phyloP scores from a whole-genome alignment of 805 yeast genomes.

The Metschnikowia henanensis region DNA sequence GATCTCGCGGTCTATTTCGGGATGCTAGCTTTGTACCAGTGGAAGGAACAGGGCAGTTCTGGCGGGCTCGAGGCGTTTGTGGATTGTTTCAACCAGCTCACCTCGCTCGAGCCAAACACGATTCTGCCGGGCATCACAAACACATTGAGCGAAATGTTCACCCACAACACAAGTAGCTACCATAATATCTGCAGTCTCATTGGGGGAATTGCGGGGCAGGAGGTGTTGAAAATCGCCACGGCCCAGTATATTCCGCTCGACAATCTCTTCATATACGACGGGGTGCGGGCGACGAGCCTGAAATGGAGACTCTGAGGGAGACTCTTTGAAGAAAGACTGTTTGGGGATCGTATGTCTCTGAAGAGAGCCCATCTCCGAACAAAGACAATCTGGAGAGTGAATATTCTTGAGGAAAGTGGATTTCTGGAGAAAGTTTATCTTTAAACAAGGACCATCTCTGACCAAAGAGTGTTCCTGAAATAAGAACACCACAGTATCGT shows the following conservation, averaged over 20 bases:
- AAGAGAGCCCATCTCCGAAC: no score
- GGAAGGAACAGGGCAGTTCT: slow-evolving; percentile 21
- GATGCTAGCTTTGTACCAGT: slow-evolving; percentile 35
- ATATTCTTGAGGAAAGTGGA: no score
- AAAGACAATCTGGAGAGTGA: no score
- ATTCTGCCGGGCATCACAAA: slow-evolving; percentile 19
- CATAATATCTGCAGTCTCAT: slow-evolving; percentile 65
- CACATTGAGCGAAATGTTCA: slow-evolving; percentile 33
- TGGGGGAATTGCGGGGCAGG: slow-evolving; percentile 90
- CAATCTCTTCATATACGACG: slow-evolving; percentile 73
- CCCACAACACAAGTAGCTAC: slow-evolving; percentile 43
- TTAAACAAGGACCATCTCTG: no score
- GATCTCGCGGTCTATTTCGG: slow-evolving; percentile 43
- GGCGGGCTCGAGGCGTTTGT: slow-evolving; percentile 23
- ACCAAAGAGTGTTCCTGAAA: no score
- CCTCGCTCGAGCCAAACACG: slow-evolving; percentile 17
- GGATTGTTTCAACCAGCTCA: slow-evolving; percentile 21
- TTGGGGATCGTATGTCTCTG: no score
- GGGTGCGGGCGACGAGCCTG: slow-evolving; percentile 52
- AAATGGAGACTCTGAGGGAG: slow-evolving; percentile 33
- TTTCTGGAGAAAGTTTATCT: no score
- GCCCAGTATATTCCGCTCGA: slow-evolving; percentile 80
- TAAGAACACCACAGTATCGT: no score
- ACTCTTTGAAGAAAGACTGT: no score
- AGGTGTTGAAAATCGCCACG: slow-evolving; percentile 71